Conservation (phyloP, 192 early-diverging fungal species). For the Borealophlyctis nickersoniae region DNA sequence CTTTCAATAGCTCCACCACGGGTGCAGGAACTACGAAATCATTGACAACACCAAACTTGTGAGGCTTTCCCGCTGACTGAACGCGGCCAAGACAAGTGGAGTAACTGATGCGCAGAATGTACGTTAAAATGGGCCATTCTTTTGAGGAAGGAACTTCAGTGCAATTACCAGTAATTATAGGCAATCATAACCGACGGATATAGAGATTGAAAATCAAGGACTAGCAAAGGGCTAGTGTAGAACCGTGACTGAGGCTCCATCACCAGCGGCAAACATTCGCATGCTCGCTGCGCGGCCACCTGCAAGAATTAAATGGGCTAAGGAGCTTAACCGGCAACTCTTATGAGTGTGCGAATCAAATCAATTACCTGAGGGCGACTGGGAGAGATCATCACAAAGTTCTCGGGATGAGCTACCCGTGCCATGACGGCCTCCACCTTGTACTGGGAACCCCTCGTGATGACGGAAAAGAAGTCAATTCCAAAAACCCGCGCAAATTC, state of each 20-base stretch:
- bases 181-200: slow-evolving; percentile 97
- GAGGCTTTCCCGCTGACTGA: slow-evolving; percentile 34
- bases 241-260: slow-evolving; percentile 83
- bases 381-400: slow-evolving; percentile 75
- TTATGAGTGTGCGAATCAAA: too few species aligned
- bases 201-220: slow-evolving; percentile 90
- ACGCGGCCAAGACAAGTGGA: slow-evolving; percentile 81
- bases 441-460: slow-evolving; percentile 89
- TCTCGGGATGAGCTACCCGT: slow-evolving; percentile 61
- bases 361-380: slow-evolving; percentile 67
- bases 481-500: slow-evolving; percentile 92
- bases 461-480: slow-evolving; percentile 80
- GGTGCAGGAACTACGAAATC: slow-evolving; percentile 59
- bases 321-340: not conserved
- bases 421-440: slow-evolving; percentile 79
- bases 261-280: slow-evolving; percentile 84
- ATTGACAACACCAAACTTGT: slow-evolving; percentile 62
- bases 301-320: slow-evolving; percentile 5
- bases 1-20: slow-evolving; percentile 58
- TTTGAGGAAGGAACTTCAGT: not conserved
- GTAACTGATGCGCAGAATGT: slow-evolving; percentile 38
- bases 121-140: not conserved
- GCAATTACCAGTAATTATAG: slow-evolving; percentile 80
- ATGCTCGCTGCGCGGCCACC: slow-evolving; percentile 63
- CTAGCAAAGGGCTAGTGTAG: slow-evolving; percentile 80